Percentiles rank a stretch among this genome's conserved stretches.
These are phyloP conservation scores for Phytophthora meadii DNA, from an alignment of 352 stramenopile species.

Conservation along the genomic window DNA sequence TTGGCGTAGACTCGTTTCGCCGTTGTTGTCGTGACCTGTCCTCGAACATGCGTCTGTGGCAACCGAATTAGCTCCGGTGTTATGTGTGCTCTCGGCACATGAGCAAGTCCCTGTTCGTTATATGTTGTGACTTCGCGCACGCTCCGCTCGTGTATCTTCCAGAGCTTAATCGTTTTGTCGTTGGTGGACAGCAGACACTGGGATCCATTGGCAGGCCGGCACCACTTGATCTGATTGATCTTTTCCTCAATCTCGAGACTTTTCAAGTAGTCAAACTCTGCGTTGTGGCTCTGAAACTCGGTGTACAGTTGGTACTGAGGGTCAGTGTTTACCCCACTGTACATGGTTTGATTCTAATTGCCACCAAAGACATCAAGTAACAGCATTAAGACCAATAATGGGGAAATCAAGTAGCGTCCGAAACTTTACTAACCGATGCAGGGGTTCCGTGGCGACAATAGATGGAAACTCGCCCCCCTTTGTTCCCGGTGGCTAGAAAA, in stretches of 20 bases:
- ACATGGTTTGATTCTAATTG: constrained; percentile 42
- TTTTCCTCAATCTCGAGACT: constrained; percentile 98
- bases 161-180: constrained; percentile 98
- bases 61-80: constrained; percentile 57
- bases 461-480: constrained; percentile 92
- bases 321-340: constrained; percentile 33
- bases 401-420: background rate
- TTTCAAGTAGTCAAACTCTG: constrained; percentile 99
- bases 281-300: constrained; percentile 96
- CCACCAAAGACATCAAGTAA: background rate
- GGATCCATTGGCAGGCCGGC: constrained; percentile 86
- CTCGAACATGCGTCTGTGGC: constrained; percentile 57
- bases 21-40: constrained; percentile 75
- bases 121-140: constrained; percentile 81
- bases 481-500: constrained; percentile 94
- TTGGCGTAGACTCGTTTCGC: constrained; percentile 92
- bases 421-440: constrained; percentile 27
- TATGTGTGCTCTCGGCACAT: constrained; percentile 31
- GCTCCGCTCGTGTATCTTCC: constrained; percentile 91
- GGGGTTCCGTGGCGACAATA: constrained; percentile 72
- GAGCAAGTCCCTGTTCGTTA: constrained; percentile 52
- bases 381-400: background rate
- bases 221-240: constrained; percentile 98
- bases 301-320: constrained; percentile 83
- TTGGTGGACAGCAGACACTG: constrained; percentile 96